Evolutionary conservation across 345 rosid genomes (phyloP).

Genomic region (Populus euphratica): DNA sequence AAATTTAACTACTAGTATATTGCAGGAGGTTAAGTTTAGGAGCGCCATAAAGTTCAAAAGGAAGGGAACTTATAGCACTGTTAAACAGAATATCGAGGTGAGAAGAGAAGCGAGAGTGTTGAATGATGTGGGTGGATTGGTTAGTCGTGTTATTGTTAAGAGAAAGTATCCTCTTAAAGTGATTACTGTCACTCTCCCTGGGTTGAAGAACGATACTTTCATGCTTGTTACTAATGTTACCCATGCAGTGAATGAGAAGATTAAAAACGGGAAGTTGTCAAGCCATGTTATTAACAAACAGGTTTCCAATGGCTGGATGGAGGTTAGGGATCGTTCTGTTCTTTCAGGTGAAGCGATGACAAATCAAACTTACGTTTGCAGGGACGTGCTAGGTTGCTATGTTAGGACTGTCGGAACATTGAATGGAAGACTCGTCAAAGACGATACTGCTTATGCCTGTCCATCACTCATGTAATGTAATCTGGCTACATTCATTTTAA

Average conservation of each 20-base stretch:
- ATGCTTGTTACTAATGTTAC: slow-evolving; percentile 59
- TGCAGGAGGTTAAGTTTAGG: slow-evolving; percentile 35
- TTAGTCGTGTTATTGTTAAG: slow-evolving; percentile 17
- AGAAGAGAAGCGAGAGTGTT: slow-evolving; percentile 34
- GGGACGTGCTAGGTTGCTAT: slow-evolving; percentile 51
- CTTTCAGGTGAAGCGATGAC: slow-evolving; percentile 53
- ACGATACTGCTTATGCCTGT: slow-evolving; percentile 44
- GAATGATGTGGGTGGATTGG: slow-evolving; percentile 27
- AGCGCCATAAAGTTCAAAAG: slow-evolving; percentile 40
- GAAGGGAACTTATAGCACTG: slow-evolving; percentile 51
- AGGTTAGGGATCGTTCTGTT: slow-evolving; percentile 65
- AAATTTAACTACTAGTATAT: slow-evolving; percentile 53
- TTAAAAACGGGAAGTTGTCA: slow-evolving; percentile 23
- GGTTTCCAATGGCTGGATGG: slow-evolving; percentile 72
- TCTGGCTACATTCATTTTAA: background rate
- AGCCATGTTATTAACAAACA: slow-evolving; percentile 41
- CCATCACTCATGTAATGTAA: slow-evolving; percentile 17
- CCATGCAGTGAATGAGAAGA: slow-evolving; percentile 42
- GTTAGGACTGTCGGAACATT: slow-evolving; percentile 34
- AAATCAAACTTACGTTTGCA: slow-evolving; percentile 42
- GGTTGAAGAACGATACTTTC: slow-evolving; percentile 31
- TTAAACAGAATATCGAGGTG: slow-evolving; percentile 46
- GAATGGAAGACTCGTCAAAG: slow-evolving; percentile 40
- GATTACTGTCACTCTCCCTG: slow-evolving; percentile 43
- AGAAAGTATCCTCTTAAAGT: slow-evolving; percentile 57